Conservation (phyloP, 306 rosid species). For the Ceratonia siliqua region DNA sequence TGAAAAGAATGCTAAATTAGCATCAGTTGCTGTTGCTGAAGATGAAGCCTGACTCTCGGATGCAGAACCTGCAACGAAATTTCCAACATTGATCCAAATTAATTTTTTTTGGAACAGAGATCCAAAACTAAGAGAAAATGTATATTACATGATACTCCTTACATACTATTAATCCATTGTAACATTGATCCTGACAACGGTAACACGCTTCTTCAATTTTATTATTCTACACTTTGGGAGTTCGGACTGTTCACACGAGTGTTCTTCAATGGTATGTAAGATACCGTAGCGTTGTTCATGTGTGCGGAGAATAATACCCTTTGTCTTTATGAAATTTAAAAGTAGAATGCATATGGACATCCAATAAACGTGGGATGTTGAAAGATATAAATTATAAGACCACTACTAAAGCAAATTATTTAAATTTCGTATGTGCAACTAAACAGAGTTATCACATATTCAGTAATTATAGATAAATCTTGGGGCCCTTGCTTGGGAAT, state of each 20-base stretch:
- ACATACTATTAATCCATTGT: neutral
- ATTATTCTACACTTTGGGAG: neutral
- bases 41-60: constrained; percentile 46
- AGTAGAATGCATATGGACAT: neutral
- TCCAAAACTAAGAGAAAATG: neutral
- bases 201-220: neutral
- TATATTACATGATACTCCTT: neutral
- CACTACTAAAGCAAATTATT: neutral
- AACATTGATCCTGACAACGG: neutral
- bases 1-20: constrained; percentile 50
- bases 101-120: neutral
- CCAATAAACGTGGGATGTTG: neutral
- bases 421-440: neutral
- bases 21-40: constrained; percentile 40
- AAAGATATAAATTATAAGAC: neutral
- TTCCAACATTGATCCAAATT: too few species aligned
- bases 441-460: neutral
- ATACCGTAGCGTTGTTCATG: neutral
- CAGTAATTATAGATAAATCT: neutral
- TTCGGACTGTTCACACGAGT: neutral
- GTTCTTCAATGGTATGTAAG: neutral
- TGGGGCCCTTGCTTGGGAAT: neutral
- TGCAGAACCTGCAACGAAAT: constrained; percentile 56
- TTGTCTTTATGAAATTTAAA: neutral
- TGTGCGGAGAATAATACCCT: neutral